These are phyloP conservation scores for Apiospora pterosperma DNA, from an alignment of 2,329 filamentous ascomycete genomes.

Conservation along the genomic window DNA sequence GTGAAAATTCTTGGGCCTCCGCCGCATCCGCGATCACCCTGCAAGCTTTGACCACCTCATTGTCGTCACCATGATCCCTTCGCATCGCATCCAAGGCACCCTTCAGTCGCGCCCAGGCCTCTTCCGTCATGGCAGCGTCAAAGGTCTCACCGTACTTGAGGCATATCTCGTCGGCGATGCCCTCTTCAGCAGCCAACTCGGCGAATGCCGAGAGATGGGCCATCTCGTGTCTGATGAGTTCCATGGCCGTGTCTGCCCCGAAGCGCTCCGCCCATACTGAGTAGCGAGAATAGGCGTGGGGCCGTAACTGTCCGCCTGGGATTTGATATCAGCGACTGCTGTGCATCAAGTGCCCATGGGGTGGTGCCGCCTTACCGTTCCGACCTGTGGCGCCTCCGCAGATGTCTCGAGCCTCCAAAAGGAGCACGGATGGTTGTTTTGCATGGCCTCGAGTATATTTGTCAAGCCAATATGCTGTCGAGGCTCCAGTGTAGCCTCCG, in stretches of 20 bases:
- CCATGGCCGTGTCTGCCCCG: constrained; percentile 23
- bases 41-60: constrained; percentile 22
- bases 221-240: constrained; percentile 25
- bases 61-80: constrained; percentile 22
- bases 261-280: constrained; percentile 22
- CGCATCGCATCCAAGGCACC: constrained; percentile 23
- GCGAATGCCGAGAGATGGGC: constrained; percentile 21
- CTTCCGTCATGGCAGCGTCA: constrained; percentile 28
- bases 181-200: constrained; percentile 10
- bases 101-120: constrained; percentile 24
- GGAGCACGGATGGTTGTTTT: constrained; percentile 12
- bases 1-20: constrained; percentile 25
- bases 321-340: neutral
- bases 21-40: constrained; percentile 15
- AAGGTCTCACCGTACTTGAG: constrained; percentile 28
- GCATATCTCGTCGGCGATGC: constrained; percentile 24
- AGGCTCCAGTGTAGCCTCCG: constrained; percentile 20
- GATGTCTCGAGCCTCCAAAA: constrained; percentile 16
- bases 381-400: constrained; percentile 19
- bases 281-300: constrained; percentile 27
- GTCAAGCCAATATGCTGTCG: constrained; percentile 25
- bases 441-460: constrained; percentile 16
- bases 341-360: neutral
- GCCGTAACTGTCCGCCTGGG: constrained; percentile 15
- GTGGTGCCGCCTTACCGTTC: constrained; percentile 17